Evolutionary conservation across 257 asterid genomes (phyloP).

Genomic region (Gentiana straminea): DNA sequence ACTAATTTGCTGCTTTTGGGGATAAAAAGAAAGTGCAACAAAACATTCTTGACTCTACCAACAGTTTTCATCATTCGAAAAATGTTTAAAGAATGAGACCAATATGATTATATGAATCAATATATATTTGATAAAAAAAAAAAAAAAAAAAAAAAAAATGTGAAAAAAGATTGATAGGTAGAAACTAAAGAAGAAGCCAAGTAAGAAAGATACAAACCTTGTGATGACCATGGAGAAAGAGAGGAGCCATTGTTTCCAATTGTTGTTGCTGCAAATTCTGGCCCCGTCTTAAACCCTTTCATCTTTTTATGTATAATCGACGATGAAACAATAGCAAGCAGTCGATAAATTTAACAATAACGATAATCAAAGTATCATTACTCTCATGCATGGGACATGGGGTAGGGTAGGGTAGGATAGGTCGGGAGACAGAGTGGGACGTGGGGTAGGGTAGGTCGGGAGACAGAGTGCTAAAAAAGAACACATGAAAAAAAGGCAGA

Average conservation of each 20-base stretch:
- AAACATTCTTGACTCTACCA: too few relatives aligned
- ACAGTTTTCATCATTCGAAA: too few relatives aligned
- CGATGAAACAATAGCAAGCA: neutral
- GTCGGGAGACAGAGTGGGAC: too few relatives aligned
- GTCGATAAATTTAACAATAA: neutral
- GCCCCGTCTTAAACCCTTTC: conserved; percentile 63
- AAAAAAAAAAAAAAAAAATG: neutral
- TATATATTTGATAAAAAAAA: neutral
- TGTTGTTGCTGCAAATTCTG: conserved; percentile 56
- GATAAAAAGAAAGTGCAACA: too few relatives aligned
- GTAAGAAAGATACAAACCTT: conserved; percentile 30
- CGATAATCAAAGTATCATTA: neutral
- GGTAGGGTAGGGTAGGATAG: too few relatives aligned
- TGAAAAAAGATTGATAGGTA: neutral
- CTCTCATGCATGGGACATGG: too few relatives aligned
- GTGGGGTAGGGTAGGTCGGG: too few relatives aligned
- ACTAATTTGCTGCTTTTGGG: too few relatives aligned
- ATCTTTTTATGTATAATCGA: conserved; percentile 13
- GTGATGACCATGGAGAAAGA: conserved; percentile 79
- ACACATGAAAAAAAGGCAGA: neutral
- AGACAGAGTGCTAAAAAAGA: neutral
- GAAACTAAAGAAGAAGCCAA: neutral
- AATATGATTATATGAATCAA: too few relatives aligned
- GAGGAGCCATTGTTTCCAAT: conserved; percentile 51
- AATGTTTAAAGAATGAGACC: too few relatives aligned